Base-by-base conservation (phyloP, 768 basidiomycete genomes). In the Mycena pura region DNA sequence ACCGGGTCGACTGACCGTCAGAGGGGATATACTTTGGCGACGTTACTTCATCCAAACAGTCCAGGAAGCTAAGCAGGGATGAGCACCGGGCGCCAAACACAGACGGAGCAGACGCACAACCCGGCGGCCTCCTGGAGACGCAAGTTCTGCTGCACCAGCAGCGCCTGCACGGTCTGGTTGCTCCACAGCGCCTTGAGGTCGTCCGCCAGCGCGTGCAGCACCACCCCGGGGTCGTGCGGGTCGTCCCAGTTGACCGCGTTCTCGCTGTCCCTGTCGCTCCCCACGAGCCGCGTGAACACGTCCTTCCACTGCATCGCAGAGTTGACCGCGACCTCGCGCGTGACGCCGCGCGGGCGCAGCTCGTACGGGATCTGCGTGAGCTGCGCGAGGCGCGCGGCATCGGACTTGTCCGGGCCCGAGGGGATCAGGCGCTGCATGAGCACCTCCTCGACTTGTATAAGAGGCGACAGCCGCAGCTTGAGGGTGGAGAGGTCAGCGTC, bases 181-280 rank as follows among this genome's bases (percentile, higher is more conserved):
- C 73, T 76, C 90, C 90, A 91, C 9, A 92, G 77, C 40, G 72
- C 71, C 22, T 78, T 78, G 83, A 91, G 90, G 66, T 92, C 90
- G 24, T 84, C 83, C 5, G 80, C 75, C 61, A 86, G 88, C 6
- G 82, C 81, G 57, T 86, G 75, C 15, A 91, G 72, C 19, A 91
- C 73, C 2, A 80, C 72, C 2, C 84, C 82, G 0, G 89, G 86
- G 57, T 89, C 89, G 29, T 80, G 76, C 5, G 80, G 80, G 65
- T 84, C 81, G 9, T 79, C 76, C 76, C 76, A 81, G 64, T 80
- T 78, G 27, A 77, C 68, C 21, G 67, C 68, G 13, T 74, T 70
- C 31, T 74, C 73, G 34, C 69, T 69, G 3, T 65, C 69, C 38
- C 67, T 66, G 22, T 72, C 71, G 19, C 70, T 72, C n/a, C 45